Evolutionary conservation across 1,139 yeast species (phyloP).

Genomic region (Kluyveromyces sp.): DNA sequence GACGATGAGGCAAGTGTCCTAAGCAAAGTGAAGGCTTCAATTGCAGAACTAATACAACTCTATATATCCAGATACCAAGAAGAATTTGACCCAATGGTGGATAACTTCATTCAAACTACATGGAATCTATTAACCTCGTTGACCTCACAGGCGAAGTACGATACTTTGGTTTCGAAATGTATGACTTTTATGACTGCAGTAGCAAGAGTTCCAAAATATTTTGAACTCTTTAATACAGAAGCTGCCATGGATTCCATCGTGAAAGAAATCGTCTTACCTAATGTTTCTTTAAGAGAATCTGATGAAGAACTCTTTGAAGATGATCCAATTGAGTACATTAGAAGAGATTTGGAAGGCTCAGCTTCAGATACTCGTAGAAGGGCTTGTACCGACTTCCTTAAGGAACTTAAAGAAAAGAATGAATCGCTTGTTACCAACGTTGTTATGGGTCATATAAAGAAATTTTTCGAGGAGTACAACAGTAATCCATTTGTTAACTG

Average conservation of each 20-base stretch:
- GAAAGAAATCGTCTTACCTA: conserved; percentile 80
- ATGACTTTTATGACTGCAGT: conserved; percentile 78
- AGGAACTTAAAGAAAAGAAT: conserved; percentile 77
- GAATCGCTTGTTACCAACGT: conserved; percentile 67
- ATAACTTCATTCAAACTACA: conserved; percentile 69
- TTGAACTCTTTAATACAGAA: conserved; percentile 59
- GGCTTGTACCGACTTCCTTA: conserved; percentile 81
- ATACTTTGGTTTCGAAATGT: conserved; percentile 74
- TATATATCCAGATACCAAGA: conserved; percentile 91
- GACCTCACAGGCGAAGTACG: conserved; percentile 70
- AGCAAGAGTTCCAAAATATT: conserved; percentile 59
- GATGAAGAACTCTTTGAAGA: conserved; percentile 95
- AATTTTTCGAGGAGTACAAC: conserved; percentile 49
- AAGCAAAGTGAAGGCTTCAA: conserved; percentile 71
- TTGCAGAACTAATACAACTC: conserved; percentile 76
- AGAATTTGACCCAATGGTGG: conserved; percentile 69
- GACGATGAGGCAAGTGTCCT: conserved; percentile 69
- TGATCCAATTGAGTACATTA: conserved; percentile 87
- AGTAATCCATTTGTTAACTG: conserved; percentile 43
- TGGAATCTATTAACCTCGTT: conserved; percentile 70
- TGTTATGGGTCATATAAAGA: conserved; percentile 68
- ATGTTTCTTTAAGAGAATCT: conserved; percentile 70
- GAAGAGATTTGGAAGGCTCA: conserved; percentile 91
- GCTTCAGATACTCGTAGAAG: conserved; percentile 90
- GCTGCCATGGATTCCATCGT: conserved; percentile 67